Evolutionary conservation across 140 eudicot genomes (phyloP).

Genomic region (Anethum foeniculum): DNA sequence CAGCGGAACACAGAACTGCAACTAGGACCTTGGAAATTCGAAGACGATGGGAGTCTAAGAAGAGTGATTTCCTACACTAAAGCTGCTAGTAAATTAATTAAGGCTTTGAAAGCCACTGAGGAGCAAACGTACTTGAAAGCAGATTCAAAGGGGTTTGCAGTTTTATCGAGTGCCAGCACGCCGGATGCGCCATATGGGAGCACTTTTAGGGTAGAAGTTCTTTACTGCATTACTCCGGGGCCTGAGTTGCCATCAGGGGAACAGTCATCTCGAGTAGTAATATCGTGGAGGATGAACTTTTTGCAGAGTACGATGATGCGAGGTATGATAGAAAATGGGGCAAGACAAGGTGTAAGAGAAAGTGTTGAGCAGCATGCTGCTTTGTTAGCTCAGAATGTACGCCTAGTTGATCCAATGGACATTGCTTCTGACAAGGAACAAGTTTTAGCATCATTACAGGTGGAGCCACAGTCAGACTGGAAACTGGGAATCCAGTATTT

Average conservation of each 20-base stretch:
- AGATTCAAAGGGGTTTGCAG: slow-evolving; percentile 63
- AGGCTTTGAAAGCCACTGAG: slow-evolving; percentile 77
- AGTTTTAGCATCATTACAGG: slow-evolving; percentile 73
- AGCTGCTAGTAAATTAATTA: slow-evolving; percentile 65
- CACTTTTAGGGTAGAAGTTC: slow-evolving; percentile 60
- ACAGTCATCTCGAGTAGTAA: slow-evolving; percentile 53
- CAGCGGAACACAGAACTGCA: slow-evolving; percentile 72
- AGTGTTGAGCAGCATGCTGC: slow-evolving; percentile 63
- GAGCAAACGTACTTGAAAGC: slow-evolving; percentile 79
- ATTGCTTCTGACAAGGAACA: slow-evolving; percentile 74
- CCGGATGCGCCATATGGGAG: slow-evolving; percentile 97
- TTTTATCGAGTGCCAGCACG: slow-evolving; percentile 68
- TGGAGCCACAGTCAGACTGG: slow-evolving; percentile 76
- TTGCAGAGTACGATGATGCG: slow-evolving; percentile 93
- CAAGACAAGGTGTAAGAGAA: slow-evolving; percentile 80
- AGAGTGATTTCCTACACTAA: slow-evolving; percentile 53
- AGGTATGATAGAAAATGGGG: slow-evolving; percentile 94
- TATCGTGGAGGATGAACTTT: slow-evolving; percentile 90
- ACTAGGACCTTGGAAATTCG: slow-evolving; percentile 76
- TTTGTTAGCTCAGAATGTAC: slow-evolving; percentile 47
- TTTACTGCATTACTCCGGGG: slow-evolving; percentile 68
- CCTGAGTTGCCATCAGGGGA: slow-evolving; percentile 92
- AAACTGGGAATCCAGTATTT: slow-evolving; percentile 82
- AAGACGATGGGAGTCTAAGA: slow-evolving; percentile 46
- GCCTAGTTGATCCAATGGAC: slow-evolving; percentile 59